Percentiles rank a stretch among this genome's conserved stretches.
Conservation (phyloP, 2,329 filamentous ascomycete genomes). For the Metarhizium anisopliae region DNA sequence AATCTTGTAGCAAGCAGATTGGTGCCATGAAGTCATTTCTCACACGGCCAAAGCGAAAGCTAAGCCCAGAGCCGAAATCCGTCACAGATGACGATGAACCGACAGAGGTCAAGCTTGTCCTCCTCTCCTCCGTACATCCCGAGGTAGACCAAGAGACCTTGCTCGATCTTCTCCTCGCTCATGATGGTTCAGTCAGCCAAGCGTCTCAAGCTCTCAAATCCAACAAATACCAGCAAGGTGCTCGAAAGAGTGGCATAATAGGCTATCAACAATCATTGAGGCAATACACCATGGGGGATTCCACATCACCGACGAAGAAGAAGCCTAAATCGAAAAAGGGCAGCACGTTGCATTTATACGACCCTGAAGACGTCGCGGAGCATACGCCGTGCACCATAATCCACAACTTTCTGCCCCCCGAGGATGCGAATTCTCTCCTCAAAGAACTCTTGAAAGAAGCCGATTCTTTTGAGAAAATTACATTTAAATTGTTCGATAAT, state of each 20-base stretch:
- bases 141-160: slow-evolving; percentile 54
- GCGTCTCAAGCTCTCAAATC: slow-evolving; percentile 48
- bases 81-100: slow-evolving; percentile 39
- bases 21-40: slow-evolving; percentile 48
- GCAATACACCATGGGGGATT: slow-evolving; percentile 31
- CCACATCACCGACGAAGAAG: slow-evolving; percentile 28
- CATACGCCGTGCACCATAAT: slow-evolving; percentile 88
- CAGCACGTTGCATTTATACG: slow-evolving; percentile 74
- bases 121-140: slow-evolving; percentile 71
- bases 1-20: background rate
- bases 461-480: slow-evolving; percentile 57
- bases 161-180: slow-evolving; percentile 69
- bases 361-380: slow-evolving; percentile 68
- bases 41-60: slow-evolving; percentile 43
- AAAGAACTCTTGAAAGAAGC: slow-evolving; percentile 68
- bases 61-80: slow-evolving; percentile 17
- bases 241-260: slow-evolving; percentile 29
- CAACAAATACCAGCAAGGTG: slow-evolving; percentile 5
- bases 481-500: slow-evolving; percentile 82
- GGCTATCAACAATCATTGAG: slow-evolving; percentile 57
- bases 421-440: slow-evolving; percentile 66
- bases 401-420: slow-evolving; percentile 73
- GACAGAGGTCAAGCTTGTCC: slow-evolving; percentile 82
- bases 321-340: slow-evolving; percentile 63
- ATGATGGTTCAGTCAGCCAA: slow-evolving; percentile 65